Evolutionary conservation across 257 asterid species (phyloP).

Genomic region (Jacaranda mimosifolia): DNA sequence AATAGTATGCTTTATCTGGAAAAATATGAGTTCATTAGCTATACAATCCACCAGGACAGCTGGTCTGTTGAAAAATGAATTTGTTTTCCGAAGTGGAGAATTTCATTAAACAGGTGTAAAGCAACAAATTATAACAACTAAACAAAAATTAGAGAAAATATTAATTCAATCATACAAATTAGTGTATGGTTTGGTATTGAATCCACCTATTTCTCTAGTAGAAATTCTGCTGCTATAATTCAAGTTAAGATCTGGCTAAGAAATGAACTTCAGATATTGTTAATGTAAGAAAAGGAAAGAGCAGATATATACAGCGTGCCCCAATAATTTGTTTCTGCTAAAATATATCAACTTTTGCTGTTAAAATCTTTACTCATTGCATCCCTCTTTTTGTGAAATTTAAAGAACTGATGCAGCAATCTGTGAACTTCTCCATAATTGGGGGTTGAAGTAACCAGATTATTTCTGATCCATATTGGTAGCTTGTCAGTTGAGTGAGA

Average conservation of each 20-base stretch:
- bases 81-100: too few relatives aligned
- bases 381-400: constrained; percentile 65
- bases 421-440: constrained; percentile 86
- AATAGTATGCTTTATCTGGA: constrained; percentile 13
- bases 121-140: not conserved
- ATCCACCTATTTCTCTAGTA: not conserved
- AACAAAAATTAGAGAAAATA: not conserved
- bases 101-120: not conserved
- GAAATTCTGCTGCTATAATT: not conserved
- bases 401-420: constrained; percentile 85
- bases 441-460: constrained; percentile 55
- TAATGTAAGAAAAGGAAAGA: not conserved
- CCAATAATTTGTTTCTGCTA: not conserved
- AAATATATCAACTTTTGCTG: not conserved
- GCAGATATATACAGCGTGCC: not conserved
- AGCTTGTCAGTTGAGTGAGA: constrained; percentile 78
- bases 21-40: not conserved
- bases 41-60: constrained; percentile 18
- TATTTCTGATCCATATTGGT: constrained; percentile 84
- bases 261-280: not conserved
- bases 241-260: constrained; percentile 3
- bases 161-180: not conserved
- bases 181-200: not conserved
- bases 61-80: not conserved
- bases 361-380: constrained; percentile 29